phyloP scores from a whole-genome alignment of 2,329 filamentous ascomycete species.

The Diaporthe nobilis region DNA sequence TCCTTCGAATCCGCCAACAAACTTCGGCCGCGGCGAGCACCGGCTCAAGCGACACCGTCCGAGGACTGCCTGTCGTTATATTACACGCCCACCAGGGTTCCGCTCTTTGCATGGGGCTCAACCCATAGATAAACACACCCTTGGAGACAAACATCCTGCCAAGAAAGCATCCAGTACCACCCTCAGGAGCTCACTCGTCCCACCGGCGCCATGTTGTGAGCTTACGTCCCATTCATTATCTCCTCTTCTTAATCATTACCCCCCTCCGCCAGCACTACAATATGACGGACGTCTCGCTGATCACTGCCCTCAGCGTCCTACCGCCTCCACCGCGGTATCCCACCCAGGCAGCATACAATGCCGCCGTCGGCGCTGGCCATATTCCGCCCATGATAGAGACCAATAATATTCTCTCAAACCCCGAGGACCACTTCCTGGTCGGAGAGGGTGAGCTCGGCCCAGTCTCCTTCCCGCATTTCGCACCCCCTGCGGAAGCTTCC shows the following conservation, averaged over 20 bases:
- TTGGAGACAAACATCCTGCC: slow-evolving; percentile 31
- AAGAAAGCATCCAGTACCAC: slow-evolving; percentile 25
- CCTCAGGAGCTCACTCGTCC: slow-evolving; percentile 20
- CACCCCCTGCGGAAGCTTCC: background rate
- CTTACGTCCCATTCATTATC: background rate
- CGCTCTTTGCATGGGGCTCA: slow-evolving; percentile 35
- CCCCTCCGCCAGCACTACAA: background rate
- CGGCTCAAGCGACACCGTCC: background rate
- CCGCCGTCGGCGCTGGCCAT: slow-evolving; percentile 77
- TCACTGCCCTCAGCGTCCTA: slow-evolving; percentile 73
- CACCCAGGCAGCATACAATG: slow-evolving; percentile 79
- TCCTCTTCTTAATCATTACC: background rate
- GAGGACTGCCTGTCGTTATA: slow-evolving; percentile 18
- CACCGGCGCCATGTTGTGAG: slow-evolving; percentile 41
- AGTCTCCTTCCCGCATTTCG: background rate
- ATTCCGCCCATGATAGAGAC: slow-evolving; percentile 88
- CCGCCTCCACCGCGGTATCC: slow-evolving; percentile 91
- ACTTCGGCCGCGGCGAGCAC: background rate
- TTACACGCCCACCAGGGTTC: slow-evolving; percentile 13
- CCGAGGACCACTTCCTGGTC: slow-evolving; percentile 90
- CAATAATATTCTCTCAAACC: slow-evolving; percentile 88
- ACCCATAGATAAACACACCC: slow-evolving; percentile 28
- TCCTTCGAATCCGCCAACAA: background rate
- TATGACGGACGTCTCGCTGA: slow-evolving; percentile 42
- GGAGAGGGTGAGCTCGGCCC: slow-evolving; percentile 79